Conservation (phyloP, 345 rosid species). For the Lenwebbia sp. region DNA sequence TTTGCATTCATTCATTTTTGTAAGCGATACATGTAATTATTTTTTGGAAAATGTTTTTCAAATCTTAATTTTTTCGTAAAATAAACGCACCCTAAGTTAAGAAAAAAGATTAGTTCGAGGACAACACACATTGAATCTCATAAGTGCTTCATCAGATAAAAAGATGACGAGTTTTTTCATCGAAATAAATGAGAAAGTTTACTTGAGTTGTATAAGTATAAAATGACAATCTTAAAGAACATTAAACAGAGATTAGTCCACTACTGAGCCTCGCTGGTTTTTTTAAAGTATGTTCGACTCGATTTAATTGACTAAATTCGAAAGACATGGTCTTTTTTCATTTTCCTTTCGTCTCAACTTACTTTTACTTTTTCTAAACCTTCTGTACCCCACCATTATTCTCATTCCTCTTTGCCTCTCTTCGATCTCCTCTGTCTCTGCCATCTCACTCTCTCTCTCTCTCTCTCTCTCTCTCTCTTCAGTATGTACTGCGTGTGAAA, state of each 20-base stretch:
- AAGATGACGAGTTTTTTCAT: not conserved
- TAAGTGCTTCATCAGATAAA: not conserved
- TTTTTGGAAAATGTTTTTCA: no score
- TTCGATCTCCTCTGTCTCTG: not conserved
- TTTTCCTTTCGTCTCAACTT: not conserved
- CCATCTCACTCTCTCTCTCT: not conserved
- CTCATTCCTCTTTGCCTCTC: not conserved
- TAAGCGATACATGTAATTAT: no score
- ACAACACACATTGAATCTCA: not conserved
- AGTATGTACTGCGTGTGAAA: not conserved
- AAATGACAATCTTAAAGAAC: not conserved
- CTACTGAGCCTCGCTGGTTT: not conserved
- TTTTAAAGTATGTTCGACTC: not conserved
- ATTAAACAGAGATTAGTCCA: not conserved
- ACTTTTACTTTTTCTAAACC: not conserved
- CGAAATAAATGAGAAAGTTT: not conserved
- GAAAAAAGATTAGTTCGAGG: not conserved
- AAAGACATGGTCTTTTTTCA: not conserved
- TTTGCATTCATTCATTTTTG: no score
- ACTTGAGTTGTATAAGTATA: not conserved
- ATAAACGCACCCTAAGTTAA: not conserved
- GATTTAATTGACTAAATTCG: not conserved
- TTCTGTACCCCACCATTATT: not conserved
- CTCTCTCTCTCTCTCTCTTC: not conserved
- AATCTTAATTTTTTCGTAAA: no score